A percentile compares a stretch with the other conserved stretches of the same genome.
Conservation (phyloP, 2,329 filamentous ascomycete genomes). For the Peltaster fructicola region DNA sequence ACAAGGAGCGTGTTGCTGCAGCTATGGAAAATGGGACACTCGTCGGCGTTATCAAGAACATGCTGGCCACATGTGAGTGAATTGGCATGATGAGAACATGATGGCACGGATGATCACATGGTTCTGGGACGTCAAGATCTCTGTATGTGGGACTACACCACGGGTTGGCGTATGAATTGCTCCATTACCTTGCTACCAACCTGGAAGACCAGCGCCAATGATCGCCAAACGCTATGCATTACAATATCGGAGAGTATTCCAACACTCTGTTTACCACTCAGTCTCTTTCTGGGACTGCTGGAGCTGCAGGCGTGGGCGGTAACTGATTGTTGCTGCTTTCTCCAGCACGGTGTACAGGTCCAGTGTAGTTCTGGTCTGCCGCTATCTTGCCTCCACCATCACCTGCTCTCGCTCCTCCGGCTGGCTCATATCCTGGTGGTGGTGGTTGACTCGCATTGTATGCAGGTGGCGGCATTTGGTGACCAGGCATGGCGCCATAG, state of each 20-base stretch:
- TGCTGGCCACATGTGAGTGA: slow-evolving; percentile 41
- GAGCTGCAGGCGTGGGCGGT: slow-evolving; percentile 5
- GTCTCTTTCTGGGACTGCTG: too few relatives aligned
- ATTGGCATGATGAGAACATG: not conserved
- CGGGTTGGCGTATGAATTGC: too few relatives aligned
- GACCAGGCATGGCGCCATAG: slow-evolving; percentile 13
- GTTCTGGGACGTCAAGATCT: too few relatives aligned
- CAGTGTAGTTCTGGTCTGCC: slow-evolving; percentile 17
- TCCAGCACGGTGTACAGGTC: slow-evolving; percentile 5
- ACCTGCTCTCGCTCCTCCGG: too few relatives aligned
- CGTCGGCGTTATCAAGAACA: slow-evolving; percentile 75
- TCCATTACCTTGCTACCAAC: too few relatives aligned
- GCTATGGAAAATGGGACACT: slow-evolving; percentile 86
- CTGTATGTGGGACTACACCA: too few relatives aligned
- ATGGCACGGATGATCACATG: too few relatives aligned
- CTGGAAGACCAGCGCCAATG: too few relatives aligned
- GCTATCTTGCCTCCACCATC: slow-evolving; percentile 17
- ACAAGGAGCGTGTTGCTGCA: slow-evolving; percentile 92
- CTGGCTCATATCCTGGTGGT: slow-evolving; percentile 19
- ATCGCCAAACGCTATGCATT: too few relatives aligned
- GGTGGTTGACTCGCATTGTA: slow-evolving; percentile 16
- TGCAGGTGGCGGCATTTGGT: slow-evolving; percentile 17
- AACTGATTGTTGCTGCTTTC: slow-evolving; percentile 7
- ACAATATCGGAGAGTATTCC: too few relatives aligned
- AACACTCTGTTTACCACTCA: too few relatives aligned